A percentile compares a stretch with the other conserved stretches of the same genome.
phyloP scores from a whole-genome alignment of 2,329 filamentous ascomycete genomes.

The Fusarium solani-melongenae region DNA sequence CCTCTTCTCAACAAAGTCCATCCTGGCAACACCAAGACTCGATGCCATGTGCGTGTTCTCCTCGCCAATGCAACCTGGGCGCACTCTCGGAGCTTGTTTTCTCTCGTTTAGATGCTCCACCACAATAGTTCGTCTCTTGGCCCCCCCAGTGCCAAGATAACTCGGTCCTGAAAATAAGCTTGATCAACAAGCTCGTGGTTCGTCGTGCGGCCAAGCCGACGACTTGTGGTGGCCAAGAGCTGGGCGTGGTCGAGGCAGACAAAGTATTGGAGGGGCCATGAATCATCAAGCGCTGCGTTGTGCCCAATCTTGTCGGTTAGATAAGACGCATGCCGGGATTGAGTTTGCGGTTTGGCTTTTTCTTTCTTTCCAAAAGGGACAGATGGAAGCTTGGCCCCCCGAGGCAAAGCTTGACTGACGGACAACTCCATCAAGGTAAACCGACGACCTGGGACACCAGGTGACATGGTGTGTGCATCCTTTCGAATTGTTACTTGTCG shows the following conservation, averaged over 20 bases:
- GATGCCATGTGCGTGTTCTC: neutral
- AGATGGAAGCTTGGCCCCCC: neutral
- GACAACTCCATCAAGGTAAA: constrained; percentile 7
- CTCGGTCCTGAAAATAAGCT: constrained; percentile 27
- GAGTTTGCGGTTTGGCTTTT: neutral
- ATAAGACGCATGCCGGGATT: neutral
- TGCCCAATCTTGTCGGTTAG: constrained; percentile 22
- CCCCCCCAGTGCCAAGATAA: constrained; percentile 4
- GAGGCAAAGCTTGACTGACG: constrained; percentile 15
- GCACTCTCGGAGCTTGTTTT: constrained; percentile 26
- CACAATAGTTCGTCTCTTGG: constrained; percentile 16
- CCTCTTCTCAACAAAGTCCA: neutral
- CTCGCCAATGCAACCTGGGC: constrained; percentile 1
- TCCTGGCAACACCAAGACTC: neutral
- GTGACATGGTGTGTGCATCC: constrained; percentile 28
- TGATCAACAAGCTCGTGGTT: constrained; percentile 30
- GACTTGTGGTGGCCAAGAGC: constrained; percentile 5
- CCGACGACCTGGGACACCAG: constrained; percentile 10
- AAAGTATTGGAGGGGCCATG: constrained; percentile 4
- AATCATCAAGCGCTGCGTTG: constrained; percentile 1
- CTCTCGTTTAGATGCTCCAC: constrained; percentile 10
- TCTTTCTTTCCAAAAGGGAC: neutral
- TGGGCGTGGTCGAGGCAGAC: neutral
- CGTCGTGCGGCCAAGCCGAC: constrained; percentile 29
- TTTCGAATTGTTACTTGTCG: constrained; percentile 26